Evolutionary conservation across 2,329 filamentous ascomycete genomes (phyloP), one percentile per base, ranked within the genome.

Genomic region (Hypoxylon sp.): DNA sequence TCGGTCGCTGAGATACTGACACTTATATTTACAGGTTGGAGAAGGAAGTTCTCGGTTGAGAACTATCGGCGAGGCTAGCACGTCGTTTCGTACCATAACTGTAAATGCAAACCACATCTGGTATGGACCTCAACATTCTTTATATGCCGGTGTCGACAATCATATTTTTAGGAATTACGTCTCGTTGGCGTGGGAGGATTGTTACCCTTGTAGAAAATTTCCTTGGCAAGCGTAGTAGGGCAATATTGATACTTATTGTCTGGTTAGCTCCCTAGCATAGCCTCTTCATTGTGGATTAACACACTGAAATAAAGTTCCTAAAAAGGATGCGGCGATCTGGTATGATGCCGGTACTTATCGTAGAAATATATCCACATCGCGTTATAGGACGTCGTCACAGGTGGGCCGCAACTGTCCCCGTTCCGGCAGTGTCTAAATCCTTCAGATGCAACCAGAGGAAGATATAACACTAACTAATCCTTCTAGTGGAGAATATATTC

Each of bases 121-220:
- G 37, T 11, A 19, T 54, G 31, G 31, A 22, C 33, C 17, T 44
- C 6, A 44, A 29, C 3, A 10, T 35, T 54, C 42, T 19, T 35
- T 63, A 53, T 55, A 55, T 35, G 44, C n/a, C 6, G n/a, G 31
- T 33, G 50, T 3, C 46, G 24, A 44, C 44, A 22, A 51, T 50
- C 10, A 35, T 66, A 62, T 67, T 55, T 64, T 60, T 64, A 59
- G 55, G 33, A 55, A 24, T 50, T 35, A 47, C 6, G 44, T 56
- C 54, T 24, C n/a, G 29, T 31, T 54, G 37, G 37, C 29, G 37
- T 42, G 44, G 42, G 33, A 55, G 60, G 59, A 60, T 50, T 29
- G 24, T 51, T 5, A 56, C 52, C 37, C 56, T 61, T 51, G 35
- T n/a, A 8, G n/a, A 24, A 31, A 51, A 46, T 47, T n/a, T 62